Conservation (phyloP, 169 alveolate genomes). For the Theileria equi region DNA sequence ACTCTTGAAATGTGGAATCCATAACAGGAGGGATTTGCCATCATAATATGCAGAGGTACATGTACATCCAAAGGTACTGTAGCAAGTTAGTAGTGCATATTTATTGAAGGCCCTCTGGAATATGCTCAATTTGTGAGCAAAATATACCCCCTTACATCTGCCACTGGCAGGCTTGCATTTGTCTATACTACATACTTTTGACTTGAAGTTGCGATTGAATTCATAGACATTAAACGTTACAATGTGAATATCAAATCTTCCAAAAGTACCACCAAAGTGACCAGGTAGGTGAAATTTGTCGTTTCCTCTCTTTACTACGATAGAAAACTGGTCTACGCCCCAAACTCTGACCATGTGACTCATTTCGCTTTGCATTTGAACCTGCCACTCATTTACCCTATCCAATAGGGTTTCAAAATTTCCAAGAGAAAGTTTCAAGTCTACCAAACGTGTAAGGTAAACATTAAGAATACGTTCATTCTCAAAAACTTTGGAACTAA, state of each 20-base stretch:
- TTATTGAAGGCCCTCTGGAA: slow-evolving; percentile 10
- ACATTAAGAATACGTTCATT: slow-evolving; percentile 5
- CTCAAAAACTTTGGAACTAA: slow-evolving; percentile 12
- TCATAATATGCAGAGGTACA: slow-evolving; percentile 2
- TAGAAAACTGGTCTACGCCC: background rate
- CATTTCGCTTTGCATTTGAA: background rate
- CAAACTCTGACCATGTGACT: background rate
- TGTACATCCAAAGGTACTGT: slow-evolving; percentile 24
- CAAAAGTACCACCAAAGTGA: background rate
- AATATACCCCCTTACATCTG: background rate
- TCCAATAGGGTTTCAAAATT: background rate
- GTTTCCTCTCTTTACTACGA: background rate
- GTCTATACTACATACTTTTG: background rate
- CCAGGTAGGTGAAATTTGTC: background rate
- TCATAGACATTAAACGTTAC: background rate
- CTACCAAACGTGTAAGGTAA: background rate
- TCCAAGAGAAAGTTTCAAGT: background rate
- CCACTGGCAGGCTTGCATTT: background rate
- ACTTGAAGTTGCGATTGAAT: background rate
- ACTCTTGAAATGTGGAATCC: slow-evolving; percentile 10
- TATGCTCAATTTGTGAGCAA: slow-evolving; percentile 13
- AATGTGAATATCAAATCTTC: background rate
- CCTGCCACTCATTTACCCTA: background rate
- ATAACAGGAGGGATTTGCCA: background rate
- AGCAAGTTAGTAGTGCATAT: slow-evolving; percentile 4